Base-by-base conservation (phyloP, 805 yeast species). In the Metschnikowia dekortorum region DNA sequence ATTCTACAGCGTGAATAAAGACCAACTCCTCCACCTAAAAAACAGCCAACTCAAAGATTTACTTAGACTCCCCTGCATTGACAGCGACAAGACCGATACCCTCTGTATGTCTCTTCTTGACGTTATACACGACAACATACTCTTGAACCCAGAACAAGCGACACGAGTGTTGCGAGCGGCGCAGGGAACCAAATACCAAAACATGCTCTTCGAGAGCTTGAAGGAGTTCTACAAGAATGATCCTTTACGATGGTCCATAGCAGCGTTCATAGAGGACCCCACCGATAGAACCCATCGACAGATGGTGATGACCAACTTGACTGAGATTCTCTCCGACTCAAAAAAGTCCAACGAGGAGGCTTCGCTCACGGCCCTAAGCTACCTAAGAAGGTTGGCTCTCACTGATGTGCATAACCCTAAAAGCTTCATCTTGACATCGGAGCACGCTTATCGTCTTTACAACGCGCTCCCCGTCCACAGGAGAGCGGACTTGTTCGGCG, bases 71-170 rank as follows among this genome's bases (percentile, higher is more conserved):
- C 70, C 70, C 1, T 61, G 60, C 53, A 57, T 53, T 9, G 11
- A 53, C 1, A 35, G 57, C 3, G 55, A 61, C 18, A 73, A 70
- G 39, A 60, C 63, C 9, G 64, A 66, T 43, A 48, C 50, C 6
- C 64, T 70, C 40, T 69, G 72, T 49, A 50, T 55, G 35, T 62
- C 63, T 39, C 47, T 73, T 11, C 61, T 68, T 7, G 59, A 64
- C 29, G 61, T 72, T 7, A 52, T 69, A 10, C 60, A 67, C 32
- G 67, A 67, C n/a, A 56, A 54, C 30, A 59, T 73, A 33, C 50
- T 71, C 3, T 48, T 50, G 11, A 62, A 67, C 42, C 63, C 74
- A 4, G 47, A 50, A 9, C 44, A 54, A 8, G 65, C 64, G 3
- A 61, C 63, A 14, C 52, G 55, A 3, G 51, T 64, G 32, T 40